phyloP scores from a whole-genome alignment of 2,329 filamentous ascomycete species.

The Penicillium sp. region DNA sequence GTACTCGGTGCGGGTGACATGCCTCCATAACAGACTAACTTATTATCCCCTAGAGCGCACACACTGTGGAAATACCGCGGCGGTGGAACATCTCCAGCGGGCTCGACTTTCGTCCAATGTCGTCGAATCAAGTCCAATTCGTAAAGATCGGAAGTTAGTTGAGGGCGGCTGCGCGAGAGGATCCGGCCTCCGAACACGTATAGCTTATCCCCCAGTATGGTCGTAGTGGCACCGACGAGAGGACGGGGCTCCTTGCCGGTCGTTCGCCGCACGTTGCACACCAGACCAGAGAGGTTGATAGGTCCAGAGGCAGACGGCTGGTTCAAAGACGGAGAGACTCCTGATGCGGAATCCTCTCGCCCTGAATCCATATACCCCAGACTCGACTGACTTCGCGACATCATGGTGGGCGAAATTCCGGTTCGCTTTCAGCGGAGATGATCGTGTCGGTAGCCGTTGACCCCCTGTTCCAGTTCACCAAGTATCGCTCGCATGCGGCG shows the following conservation, averaged over 20 bases:
- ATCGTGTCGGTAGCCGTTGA: constrained; percentile 1
- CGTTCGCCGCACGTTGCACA: constrained; percentile 72
- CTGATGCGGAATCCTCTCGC: constrained; percentile 34
- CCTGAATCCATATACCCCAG: constrained; percentile 34
- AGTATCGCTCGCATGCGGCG: constrained; percentile 3
- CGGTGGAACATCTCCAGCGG: constrained; percentile 78
- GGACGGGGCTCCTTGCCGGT: constrained; percentile 89
- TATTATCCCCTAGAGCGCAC: constrained; percentile 88
- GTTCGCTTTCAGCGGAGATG: constrained; percentile 5
- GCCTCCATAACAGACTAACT: constrained; percentile 95
- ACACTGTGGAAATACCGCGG: constrained; percentile 97
- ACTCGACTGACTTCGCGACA: constrained; percentile 42
- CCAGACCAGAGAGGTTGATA: constrained; percentile 63
- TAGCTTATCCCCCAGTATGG: constrained; percentile 88
- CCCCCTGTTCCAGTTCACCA: neutral
- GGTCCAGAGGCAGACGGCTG: constrained; percentile 42
- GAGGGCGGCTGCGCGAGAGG: constrained; percentile 77
- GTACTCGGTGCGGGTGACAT: constrained; percentile 76
- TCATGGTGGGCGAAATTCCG: constrained; percentile 25
- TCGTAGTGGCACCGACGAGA: constrained; percentile 91
- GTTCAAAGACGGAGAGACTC: constrained; percentile 29
- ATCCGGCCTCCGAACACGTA: constrained; percentile 95
- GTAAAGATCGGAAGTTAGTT: constrained; percentile 86
- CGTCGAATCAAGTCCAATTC: constrained; percentile 86
- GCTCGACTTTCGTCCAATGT: constrained; percentile 89